A percentile compares a stretch with the other conserved stretches of the same genome.
phyloP scores from a whole-genome alignment of 1,284 basidiomycete species.

The Takashimella tepidaria region DNA sequence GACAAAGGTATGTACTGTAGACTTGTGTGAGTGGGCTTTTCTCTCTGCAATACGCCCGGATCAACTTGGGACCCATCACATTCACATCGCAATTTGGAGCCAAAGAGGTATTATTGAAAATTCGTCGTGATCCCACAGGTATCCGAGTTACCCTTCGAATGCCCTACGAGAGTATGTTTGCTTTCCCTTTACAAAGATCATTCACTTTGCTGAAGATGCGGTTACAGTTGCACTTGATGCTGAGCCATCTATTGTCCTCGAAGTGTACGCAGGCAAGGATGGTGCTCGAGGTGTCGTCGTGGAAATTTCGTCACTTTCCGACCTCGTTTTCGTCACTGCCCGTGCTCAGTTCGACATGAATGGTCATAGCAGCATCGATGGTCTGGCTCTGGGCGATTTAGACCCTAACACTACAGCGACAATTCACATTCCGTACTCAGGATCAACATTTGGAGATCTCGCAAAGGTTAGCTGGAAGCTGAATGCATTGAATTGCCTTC shows the following conservation, averaged over 20 bases:
- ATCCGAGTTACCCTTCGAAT: constrained; percentile 24
- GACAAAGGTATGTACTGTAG: constrained; percentile 17
- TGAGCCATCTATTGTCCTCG: constrained; percentile 29
- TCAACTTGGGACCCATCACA: constrained; percentile 20
- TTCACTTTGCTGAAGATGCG: not conserved
- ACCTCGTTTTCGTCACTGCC: not conserved
- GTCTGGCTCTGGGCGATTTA: constrained; percentile 17
- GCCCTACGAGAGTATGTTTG: constrained; percentile 34
- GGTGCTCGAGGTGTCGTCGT: constrained; percentile 1
- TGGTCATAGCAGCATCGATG: not conserved
- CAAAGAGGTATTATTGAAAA: constrained; percentile 9
- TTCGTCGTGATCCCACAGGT: constrained; percentile 23
- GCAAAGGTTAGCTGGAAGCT: constrained; percentile 18
- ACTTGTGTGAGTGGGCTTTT: constrained; percentile 28
- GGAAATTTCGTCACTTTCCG: not conserved
- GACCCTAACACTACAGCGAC: constrained; percentile 6
- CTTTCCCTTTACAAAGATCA: no score
- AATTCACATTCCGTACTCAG: constrained; percentile 29
- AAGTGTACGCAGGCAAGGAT: constrained; percentile 20
- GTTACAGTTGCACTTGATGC: constrained; percentile 34
- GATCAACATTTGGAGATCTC: constrained; percentile 27
- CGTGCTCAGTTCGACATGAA: not conserved
- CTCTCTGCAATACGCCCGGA: constrained; percentile 13
- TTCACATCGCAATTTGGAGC: constrained; percentile 16
- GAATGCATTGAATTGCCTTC: not conserved